Evolutionary conservation across 306 rosid genomes (phyloP), one percentile per base, ranked within the genome.

Genomic region (Coriaria nepalensis): DNA sequence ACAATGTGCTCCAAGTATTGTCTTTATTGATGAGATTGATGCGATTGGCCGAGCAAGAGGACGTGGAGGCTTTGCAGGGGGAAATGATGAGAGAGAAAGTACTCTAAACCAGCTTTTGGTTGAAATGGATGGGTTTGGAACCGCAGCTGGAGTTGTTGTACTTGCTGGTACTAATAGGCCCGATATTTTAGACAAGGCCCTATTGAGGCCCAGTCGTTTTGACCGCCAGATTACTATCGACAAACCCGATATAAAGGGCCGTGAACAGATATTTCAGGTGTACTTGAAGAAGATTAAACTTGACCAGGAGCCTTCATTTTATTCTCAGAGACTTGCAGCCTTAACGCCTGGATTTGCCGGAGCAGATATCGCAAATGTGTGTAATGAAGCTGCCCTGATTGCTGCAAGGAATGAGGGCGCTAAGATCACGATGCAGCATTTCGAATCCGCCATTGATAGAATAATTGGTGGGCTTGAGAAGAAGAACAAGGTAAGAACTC

Each of bases 281-380:
- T 90, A 90, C 68, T 60, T 90, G 66, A 81, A 77, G 45, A 90
- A 68, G 68, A 73, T 90, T 57, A 90, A 90, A 69, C 95, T 90
- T 61, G 85, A 84, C 62, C 94, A 69, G 6, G 70, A 73, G 53
- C 97, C 97, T 53, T 74, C 87, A 42, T 90, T 63, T 63, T 90
- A 49, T 71, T 90, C 97, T 5, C 93, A 81, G 47, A 79, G 95
- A 73, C 94, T 90, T 50, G 95, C 97, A 35, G 95, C 97, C 42
- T 80, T 84, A 37, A 90, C 95, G n/a, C 97, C 97, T 36, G 97
- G 97, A 55, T 84, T 90, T 79, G 94, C 95, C 20, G 97, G 97
- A 57, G 97, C 97, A n/a, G 97, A 84, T 76, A 90, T 90, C 71
- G 95, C 97, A 42, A 90, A 90, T 75, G 94, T 90, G 33, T 84